Base-by-base conservation (phyloP, 768 basidiomycete species). In the Mycena amicta region DNA sequence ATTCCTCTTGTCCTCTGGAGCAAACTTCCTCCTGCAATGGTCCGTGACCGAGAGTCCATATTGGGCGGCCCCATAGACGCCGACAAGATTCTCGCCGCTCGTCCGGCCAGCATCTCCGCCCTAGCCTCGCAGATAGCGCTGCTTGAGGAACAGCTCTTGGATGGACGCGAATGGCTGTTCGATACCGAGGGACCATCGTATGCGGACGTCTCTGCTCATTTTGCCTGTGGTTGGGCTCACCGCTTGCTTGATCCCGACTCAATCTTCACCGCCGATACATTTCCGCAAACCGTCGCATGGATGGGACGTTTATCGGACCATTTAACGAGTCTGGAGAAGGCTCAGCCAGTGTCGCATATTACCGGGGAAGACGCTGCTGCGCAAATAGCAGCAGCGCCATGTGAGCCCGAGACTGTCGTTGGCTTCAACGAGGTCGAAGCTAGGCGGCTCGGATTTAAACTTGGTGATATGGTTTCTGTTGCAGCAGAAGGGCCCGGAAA, bases 81-180 rank as follows among this genome's bases (percentile, higher is more conserved):
- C 22, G 47, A 13, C 15, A 25, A 49, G 12, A 5, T 27, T 12
- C 12, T 12, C 47, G 47, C 47, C n/a, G 47, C 47, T 13, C 47
- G 47, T 4, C 47, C 47, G 11, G 47, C 47, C 22, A 28, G n/a
- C 13, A 26, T 49, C 47, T 25, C 47, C 26, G 47, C 27, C 12
- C 26, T 49, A 6, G 5, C 47, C 25, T 25, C 47, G 13, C 47
- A 49, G 13, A 13, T 49, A 4, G 13, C 22, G 13, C 12, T 25
- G 13, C 22, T 49, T 8, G 47, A 49, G n/a, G 47, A 49, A 13
- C 47, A 49, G 47, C 26, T 49, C 13, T 12, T 23, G 25, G 47
- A 49, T 23, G 47, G 47, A 12, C 47, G 47, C 13, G 47, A 49
- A 22, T 49, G 47, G 47, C 26, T 49, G 47, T 49, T 49, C 27